Conservation (phyloP, 2,329 filamentous ascomycete species). For the Simplicillium aogashimaense region DNA sequence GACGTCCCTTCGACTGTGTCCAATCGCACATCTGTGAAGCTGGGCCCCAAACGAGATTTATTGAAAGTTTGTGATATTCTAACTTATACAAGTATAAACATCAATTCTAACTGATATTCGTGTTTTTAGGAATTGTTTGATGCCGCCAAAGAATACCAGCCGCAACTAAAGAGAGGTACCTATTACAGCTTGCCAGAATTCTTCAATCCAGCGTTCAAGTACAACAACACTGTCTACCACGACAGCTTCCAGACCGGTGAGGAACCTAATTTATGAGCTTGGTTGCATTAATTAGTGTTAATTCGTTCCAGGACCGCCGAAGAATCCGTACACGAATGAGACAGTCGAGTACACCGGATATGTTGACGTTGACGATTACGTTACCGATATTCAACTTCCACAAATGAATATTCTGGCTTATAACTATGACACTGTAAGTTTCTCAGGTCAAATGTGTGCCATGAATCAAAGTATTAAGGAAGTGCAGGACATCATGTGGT, state of each 20-base stretch:
- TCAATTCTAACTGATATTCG: no score
- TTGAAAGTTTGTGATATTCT: not conserved
- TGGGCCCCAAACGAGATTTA: conserved; percentile 21
- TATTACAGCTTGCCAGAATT: conserved; percentile 40
- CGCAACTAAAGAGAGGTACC: conserved; percentile 22
- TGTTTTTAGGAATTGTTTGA: conserved; percentile 27
- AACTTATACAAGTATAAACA: no score
- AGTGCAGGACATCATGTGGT: conserved; percentile 32
- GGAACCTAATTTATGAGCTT: no score
- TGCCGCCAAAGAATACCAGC: conserved; percentile 5
- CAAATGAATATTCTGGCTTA: conserved; percentile 33
- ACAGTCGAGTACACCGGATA: conserved; percentile 29
- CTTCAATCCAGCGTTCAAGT: conserved; percentile 33
- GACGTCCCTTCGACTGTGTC: conserved; percentile 22
- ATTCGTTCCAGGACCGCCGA: conserved; percentile 12
- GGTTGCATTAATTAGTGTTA: not conserved
- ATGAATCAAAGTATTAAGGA: no score
- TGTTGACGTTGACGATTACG: conserved; percentile 26
- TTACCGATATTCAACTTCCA: conserved; percentile 30
- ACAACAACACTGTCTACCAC: conserved; percentile 4
- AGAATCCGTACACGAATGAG: conserved; percentile 31
- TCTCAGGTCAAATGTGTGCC: no score
- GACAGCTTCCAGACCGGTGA: not conserved
- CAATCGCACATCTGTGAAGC: conserved; percentile 28
- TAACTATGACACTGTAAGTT: conserved; percentile 20